A percentile compares a stretch with the other conserved stretches of the same genome.
Conservation (phyloP, 2,329 filamentous ascomycete species). For the Aspergillus sp. region DNA sequence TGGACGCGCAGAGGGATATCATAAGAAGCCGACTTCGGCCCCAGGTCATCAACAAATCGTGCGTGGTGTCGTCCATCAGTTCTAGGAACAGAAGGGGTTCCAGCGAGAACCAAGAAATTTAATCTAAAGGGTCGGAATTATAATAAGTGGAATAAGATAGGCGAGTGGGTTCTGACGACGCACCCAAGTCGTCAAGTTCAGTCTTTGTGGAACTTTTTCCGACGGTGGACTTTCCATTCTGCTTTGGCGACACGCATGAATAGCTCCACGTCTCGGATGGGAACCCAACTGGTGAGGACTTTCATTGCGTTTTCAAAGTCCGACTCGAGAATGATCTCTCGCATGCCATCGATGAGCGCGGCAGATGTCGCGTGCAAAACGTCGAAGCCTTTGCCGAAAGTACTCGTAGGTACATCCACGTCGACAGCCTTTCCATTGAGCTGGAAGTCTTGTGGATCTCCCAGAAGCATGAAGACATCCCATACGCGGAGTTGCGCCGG, state of each 20-base stretch:
- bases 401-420: constrained; percentile 25
- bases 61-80: constrained; percentile 4
- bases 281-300: constrained; percentile 87
- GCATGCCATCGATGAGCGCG: constrained; percentile 84
- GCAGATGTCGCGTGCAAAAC: constrained; percentile 86
- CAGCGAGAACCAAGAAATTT: constrained; percentile 2
- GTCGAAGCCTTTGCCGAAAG: constrained; percentile 69
- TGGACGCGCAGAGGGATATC: background rate
- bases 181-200: background rate
- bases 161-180: background rate
- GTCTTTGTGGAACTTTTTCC: constrained; percentile 38
- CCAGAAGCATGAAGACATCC: constrained; percentile 96
- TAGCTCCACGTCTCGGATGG: constrained; percentile 88
- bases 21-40: constrained; percentile 1
- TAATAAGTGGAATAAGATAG: background rate
- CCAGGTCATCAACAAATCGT: constrained; percentile 11
- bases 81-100: background rate
- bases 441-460: constrained; percentile 60
- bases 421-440: constrained; percentile 18
- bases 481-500: constrained; percentile 90
- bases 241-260: constrained; percentile 86
- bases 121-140: constrained; percentile 6
- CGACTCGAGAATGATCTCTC: constrained; percentile 82
- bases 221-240: constrained; percentile 73
- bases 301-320: constrained; percentile 99